phyloP scores from a whole-genome alignment of 306 rosid genomes.

The Fragaria nilgerrensis region DNA sequence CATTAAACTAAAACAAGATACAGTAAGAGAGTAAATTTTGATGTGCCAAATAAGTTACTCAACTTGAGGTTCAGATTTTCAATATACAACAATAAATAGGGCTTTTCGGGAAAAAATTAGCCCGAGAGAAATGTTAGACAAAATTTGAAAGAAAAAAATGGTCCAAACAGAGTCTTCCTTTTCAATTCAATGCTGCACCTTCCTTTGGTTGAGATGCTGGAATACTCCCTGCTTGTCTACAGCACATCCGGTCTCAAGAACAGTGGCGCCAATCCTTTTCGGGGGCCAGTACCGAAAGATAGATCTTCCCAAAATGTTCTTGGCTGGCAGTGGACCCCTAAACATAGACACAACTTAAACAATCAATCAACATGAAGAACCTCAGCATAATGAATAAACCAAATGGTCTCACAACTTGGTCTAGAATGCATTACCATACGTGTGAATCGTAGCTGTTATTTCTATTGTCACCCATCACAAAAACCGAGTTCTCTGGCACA shows the following conservation, averaged over 20 bases:
- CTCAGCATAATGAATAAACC: not conserved
- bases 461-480: slow-evolving; percentile 99
- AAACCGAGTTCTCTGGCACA: slow-evolving; percentile 78
- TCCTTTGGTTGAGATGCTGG: slow-evolving; percentile 36
- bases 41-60: not conserved
- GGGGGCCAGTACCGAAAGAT: slow-evolving; percentile 95
- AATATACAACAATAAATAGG: slow-evolving; percentile 11
- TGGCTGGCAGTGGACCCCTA: slow-evolving; percentile 97
- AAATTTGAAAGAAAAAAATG: not conserved
- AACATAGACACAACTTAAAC: slow-evolving; percentile 18
- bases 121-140: not conserved
- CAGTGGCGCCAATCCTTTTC: slow-evolving; percentile 67
- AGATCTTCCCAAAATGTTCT: slow-evolving; percentile 91
- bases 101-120: slow-evolving; percentile 14
- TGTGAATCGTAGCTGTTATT: slow-evolving; percentile 98
- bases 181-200: slow-evolving; percentile 8
- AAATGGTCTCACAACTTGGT: not conserved
- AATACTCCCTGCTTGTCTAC: slow-evolving; percentile 50
- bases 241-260: slow-evolving; percentile 59
- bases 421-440: slow-evolving; percentile 62
- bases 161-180: not conserved
- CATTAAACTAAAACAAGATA: not conserved
- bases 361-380: slow-evolving; percentile 17
- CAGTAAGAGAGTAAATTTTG: not conserved
- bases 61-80: not conserved